Evolutionary conservation across 306 rosid genomes (phyloP).

Genomic region (cucumber (Cucumis sativus)): Cucumber_9930_V3 NC_026657.2:7423001-7423500

Average conservation of each 20-base stretch:
- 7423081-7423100: neutral
- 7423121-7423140: conserved; percentile 5
- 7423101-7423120: neutral
- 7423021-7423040: conserved; percentile 49
- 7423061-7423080: neutral
- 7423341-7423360: neutral
- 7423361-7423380: neutral
- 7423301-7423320: neutral
- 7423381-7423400: neutral
- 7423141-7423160: conserved; percentile 5
- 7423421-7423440: neutral
- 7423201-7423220: neutral
- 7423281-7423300: neutral
- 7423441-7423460: conserved; percentile 8
- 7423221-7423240: neutral
- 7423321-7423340: neutral
- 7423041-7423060: conserved; percentile 43
- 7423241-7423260: neutral
- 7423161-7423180: neutral
- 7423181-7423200: neutral
- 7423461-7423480: conserved; percentile 11
- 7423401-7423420: neutral
- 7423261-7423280: neutral
- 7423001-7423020: conserved; percentile 67
- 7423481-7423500: conserved; percentile 4